Conservation (phyloP, 495 filamentous ascomycete species). For the Parathielavia hyrcaniae region DNA sequence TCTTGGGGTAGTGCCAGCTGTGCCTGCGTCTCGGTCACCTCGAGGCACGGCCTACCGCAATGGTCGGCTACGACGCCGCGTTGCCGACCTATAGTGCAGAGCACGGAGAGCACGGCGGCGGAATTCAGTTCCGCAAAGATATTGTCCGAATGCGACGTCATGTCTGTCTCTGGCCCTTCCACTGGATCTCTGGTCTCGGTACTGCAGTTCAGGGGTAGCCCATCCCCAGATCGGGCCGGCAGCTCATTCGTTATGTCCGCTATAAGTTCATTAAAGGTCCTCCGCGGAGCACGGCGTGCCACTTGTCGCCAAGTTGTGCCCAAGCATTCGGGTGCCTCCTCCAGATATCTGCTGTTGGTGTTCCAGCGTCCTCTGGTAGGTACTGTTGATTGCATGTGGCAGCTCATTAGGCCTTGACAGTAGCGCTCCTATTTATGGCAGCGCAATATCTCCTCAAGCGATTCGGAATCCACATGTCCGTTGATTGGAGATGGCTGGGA, state of each 20-base stretch:
- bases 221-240: not conserved
- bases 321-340: not conserved
- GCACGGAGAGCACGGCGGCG: constrained; percentile 5
- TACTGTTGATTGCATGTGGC: constrained; percentile 22
- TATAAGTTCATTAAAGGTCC: constrained; percentile 11
- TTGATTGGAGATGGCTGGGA: not conserved
- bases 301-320: not conserved
- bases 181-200: not conserved
- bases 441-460: not conserved
- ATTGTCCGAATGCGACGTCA: constrained; percentile 21
- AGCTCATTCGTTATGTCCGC: constrained; percentile 2
- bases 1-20: constrained; percentile 5
- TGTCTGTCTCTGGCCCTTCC: constrained; percentile 9
- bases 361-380: too few relatives aligned
- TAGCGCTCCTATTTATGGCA: constrained; percentile 17
- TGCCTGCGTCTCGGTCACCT: constrained; percentile 4
- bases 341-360: not conserved
- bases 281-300: not conserved
- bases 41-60: not conserved
- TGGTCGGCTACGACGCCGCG: not conserved
- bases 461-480: not conserved
- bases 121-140: constrained; percentile 19
- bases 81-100: not conserved
- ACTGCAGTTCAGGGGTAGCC: not conserved
- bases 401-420: constrained; percentile 7